phyloP scores from a whole-genome alignment of 257 asterid genomes.

The Striga asiatica region DNA sequence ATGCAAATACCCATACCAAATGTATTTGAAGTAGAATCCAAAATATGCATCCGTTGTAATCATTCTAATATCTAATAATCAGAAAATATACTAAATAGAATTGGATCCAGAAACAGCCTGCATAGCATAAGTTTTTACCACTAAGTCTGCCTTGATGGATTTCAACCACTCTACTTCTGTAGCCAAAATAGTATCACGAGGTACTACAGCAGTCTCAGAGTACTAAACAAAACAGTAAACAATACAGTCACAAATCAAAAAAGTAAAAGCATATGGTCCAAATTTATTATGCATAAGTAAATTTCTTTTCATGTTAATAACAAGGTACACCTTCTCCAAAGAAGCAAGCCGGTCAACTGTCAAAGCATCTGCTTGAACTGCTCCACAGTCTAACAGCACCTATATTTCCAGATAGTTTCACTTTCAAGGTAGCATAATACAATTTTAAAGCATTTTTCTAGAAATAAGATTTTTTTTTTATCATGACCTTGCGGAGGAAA shows the following conservation, averaged over 20 bases:
- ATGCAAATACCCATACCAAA: neutral
- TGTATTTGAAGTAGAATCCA: neutral
- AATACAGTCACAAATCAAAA: conserved; percentile 4
- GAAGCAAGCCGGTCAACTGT: conserved; percentile 99
- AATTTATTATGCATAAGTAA: neutral
- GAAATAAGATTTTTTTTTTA: conserved; percentile 5
- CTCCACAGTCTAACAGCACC: conserved; percentile 97
- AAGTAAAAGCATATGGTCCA: neutral
- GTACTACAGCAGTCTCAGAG: conserved; percentile 92
- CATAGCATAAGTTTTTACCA: conserved; percentile 38
- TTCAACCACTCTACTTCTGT: conserved; percentile 94
- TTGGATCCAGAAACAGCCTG: neutral
- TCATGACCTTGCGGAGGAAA: conserved; percentile 70
- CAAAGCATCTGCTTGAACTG: conserved; percentile 98
- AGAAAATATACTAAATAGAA: too few species aligned
- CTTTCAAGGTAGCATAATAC: neutral
- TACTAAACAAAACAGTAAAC: conserved; percentile 38
- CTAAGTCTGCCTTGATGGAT: conserved; percentile 83
- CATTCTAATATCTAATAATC: too few species aligned
- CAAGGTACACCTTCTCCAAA: conserved; percentile 53
- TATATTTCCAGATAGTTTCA: conserved; percentile 14
- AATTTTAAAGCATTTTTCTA: neutral
- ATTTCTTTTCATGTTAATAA: neutral
- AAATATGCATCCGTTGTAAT: neutral
- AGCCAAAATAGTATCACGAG: conserved; percentile 75